Percentiles rank a stretch among this genome's conserved stretches.
Evolutionary conservation across 2,329 filamentous ascomycete species (phyloP).

Genomic region (Trichoderma sp.): DNA sequence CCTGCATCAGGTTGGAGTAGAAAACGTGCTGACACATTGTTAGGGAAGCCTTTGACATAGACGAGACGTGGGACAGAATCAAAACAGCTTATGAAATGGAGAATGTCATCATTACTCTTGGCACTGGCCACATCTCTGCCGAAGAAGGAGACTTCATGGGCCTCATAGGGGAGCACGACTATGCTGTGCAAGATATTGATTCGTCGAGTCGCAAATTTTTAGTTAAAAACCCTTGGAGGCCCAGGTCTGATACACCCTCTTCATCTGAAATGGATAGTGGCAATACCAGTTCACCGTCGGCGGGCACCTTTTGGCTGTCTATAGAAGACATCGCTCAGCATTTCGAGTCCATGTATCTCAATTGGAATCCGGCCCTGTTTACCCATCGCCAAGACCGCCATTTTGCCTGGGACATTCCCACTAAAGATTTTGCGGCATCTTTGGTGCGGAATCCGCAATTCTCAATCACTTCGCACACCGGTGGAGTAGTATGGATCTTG

Average conservation of each 20-base stretch:
- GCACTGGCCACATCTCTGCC: conserved; percentile 78
- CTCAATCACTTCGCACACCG: conserved; percentile 60
- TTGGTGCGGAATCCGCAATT: conserved; percentile 72
- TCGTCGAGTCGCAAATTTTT: conserved; percentile 65
- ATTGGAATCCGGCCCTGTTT: conserved; percentile 93
- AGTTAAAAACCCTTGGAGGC: conserved; percentile 88
- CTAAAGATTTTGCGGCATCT: conserved; percentile 53
- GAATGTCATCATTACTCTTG: conserved; percentile 85
- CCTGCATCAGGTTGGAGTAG: background rate
- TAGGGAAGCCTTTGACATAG: conserved; percentile 75
- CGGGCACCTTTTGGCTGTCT: conserved; percentile 92
- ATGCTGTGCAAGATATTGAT: conserved; percentile 83
- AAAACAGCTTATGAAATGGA: conserved; percentile 72
- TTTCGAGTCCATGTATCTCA: conserved; percentile 94
- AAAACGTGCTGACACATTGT: conserved; percentile 18
- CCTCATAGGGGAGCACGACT: conserved; percentile 88
- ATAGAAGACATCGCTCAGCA: conserved; percentile 85
- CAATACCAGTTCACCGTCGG: conserved; percentile 29
- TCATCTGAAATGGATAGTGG: conserved; percentile 10
- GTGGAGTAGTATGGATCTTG: conserved; percentile 76
- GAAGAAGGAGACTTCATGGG: conserved; percentile 80
- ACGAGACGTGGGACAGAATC: conserved; percentile 76
- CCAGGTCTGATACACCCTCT: background rate
- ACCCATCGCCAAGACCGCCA: conserved; percentile 81
- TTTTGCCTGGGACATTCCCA: conserved; percentile 74